Base-by-base conservation (phyloP, 139 green algal species). In the Chlamydomonas schloesseri region DNA sequence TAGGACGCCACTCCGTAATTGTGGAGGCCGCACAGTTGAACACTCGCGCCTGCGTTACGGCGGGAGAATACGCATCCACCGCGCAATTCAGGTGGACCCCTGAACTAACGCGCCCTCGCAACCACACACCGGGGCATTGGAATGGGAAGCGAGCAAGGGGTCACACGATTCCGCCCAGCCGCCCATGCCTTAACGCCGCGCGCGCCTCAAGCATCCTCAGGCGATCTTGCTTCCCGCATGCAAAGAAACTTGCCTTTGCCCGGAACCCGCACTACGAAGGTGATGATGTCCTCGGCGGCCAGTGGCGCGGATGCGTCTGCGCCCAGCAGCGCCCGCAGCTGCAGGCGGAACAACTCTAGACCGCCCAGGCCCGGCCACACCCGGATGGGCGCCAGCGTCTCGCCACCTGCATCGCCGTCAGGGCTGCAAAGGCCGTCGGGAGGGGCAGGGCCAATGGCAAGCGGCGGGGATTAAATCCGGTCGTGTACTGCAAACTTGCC, bases 1-100 rank as follows among this genome's bases (percentile, higher is more conserved):
- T 81, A 81, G 15, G 73, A 70, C 0, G 73, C 73, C 17, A 81
- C 73, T 33, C 50, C 73, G 53, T 81, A 81, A 53, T 53, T 70
- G n/a, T n/a, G 17, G 15, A 81, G 53, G n/a, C 73, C 73, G 31
- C 50, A 50, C 15, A 81, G 53, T 17, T n/a, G 53, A 0, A 81
- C 26, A 3, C 1, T 13, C 53, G 53, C 18, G 31, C 23, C 73
- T 69, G 73, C 47, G 55, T n/a, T n/a, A n/a, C n/a, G n/a, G n/a
- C n/a, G 50, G 50, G 50, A 42, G 72, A 1, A 65, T n/a, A 76
- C 20, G 46, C 3, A 23, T 23, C 21, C 10, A 60, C 14, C 20
- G 72, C 28, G 29, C 10, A 42, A 3, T 13, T 23, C 6, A 6
- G 42, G 13, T 5, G 26, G 3, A 47, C 60, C 28, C 4, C 9